phyloP scores from a whole-genome alignment of 108 stramenopile genomes.

The Tribonema minus region DNA sequence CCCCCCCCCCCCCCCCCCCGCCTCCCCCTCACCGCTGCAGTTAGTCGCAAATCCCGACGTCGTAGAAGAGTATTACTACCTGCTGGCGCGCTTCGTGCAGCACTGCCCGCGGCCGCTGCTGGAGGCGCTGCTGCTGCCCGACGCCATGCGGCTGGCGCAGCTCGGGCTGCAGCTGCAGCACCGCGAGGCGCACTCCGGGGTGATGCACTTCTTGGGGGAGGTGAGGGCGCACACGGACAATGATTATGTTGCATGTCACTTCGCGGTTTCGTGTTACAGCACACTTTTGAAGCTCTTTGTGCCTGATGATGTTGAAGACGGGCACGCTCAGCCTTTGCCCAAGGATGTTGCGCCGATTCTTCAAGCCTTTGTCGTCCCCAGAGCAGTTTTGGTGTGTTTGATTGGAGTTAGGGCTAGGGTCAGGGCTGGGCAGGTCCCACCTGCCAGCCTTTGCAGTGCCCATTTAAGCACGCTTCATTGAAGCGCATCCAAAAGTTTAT shows the following conservation, averaged over 20 bases:
- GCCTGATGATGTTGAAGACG: too few species aligned
- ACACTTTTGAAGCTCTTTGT: too few species aligned
- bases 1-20: too few species aligned
- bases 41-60: constrained; percentile 72
- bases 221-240: not conserved
- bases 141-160: not conserved
- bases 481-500: too few species aligned
- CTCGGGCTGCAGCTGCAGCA: constrained; percentile 38
- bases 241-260: not conserved
- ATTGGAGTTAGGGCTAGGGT: too few species aligned
- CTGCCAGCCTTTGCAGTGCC: too few species aligned
- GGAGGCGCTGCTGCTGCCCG: constrained; percentile 12
- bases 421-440: too few species aligned
- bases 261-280: not conserved
- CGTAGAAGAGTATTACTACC: constrained; percentile 89
- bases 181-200: constrained; percentile 23
- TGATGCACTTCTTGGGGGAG: constrained; percentile 17
- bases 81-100: constrained; percentile 73
- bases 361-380: not conserved
- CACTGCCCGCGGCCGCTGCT: constrained; percentile 74
- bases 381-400: not conserved
- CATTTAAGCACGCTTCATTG: too few species aligned
- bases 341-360: too few species aligned
- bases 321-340: too few species aligned
- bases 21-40: too few species aligned